phyloP scores from a whole-genome alignment of 2,329 filamentous ascomycete genomes.

The Sphaerostilbella broomeana region DNA sequence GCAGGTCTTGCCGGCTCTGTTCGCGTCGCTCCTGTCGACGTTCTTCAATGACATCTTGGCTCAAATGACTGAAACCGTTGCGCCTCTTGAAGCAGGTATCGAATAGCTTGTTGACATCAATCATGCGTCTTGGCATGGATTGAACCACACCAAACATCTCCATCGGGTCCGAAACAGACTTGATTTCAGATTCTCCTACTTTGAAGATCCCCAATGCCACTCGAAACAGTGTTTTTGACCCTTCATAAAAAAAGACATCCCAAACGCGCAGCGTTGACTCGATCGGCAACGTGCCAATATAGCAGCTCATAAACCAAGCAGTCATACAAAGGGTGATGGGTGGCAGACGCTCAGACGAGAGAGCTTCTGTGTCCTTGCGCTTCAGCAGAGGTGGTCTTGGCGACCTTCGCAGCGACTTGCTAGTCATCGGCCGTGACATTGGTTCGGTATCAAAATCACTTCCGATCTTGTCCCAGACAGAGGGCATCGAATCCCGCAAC shows the following conservation, averaged over 20 bases:
- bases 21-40: constrained; percentile 62
- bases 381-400: constrained; percentile 31
- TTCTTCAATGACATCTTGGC: constrained; percentile 73
- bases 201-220: constrained; percentile 91
- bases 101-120: constrained; percentile 77
- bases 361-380: constrained; percentile 33
- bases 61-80: constrained; percentile 74
- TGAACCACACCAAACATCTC: constrained; percentile 96
- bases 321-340: constrained; percentile 90
- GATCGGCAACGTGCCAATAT: constrained; percentile 85
- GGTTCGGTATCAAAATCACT: constrained; percentile 58
- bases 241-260: constrained; percentile 95
- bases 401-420: constrained; percentile 29
- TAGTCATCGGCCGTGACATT: constrained; percentile 30
- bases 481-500: constrained; percentile 73
- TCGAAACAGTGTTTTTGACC: constrained; percentile 86
- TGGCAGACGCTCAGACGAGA: constrained; percentile 56
- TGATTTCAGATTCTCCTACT: constrained; percentile 73
- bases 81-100: constrained; percentile 76
- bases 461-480: constrained; percentile 82
- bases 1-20: constrained; percentile 39
- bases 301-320: constrained; percentile 97
- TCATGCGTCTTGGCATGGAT: constrained; percentile 68
- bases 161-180: constrained; percentile 75
- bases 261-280: constrained; percentile 88